Evolutionary conservation across 108 stramenopile genomes (phyloP).

Genomic region (Skeletonema marinoi): DNA sequence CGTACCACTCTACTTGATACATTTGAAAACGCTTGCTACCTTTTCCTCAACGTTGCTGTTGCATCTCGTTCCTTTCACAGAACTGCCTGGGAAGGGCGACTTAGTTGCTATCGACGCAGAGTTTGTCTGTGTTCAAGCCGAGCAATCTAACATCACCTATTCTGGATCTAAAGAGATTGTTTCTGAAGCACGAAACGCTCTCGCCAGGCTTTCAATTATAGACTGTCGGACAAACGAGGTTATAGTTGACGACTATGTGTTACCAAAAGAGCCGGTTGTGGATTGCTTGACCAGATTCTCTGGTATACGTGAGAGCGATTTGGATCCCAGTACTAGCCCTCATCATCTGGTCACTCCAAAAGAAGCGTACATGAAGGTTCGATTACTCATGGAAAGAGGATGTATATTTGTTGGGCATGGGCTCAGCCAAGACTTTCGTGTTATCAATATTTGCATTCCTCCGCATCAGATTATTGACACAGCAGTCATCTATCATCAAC

Average conservation of each 20-base stretch:
- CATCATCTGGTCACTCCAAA: constrained; percentile 87
- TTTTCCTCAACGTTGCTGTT: not conserved
- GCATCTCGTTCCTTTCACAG: not conserved
- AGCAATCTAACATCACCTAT: constrained; percentile 71
- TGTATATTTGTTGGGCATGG: constrained; percentile 92
- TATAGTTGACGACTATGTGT: constrained; percentile 92
- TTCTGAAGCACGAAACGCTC: constrained; percentile 78
- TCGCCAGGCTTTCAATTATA: constrained; percentile 89
- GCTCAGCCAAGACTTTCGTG: constrained; percentile 83
- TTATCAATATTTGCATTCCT: constrained; percentile 87
- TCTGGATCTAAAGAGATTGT: constrained; percentile 81
- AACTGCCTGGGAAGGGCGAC: constrained; percentile 64
- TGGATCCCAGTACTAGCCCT: constrained; percentile 81
- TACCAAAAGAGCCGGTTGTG: constrained; percentile 90
- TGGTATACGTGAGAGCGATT: constrained; percentile 84
- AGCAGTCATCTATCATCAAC: constrained; percentile 86
- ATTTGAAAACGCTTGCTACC: not conserved
- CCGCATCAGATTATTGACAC: constrained; percentile 95
- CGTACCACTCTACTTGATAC: not conserved
- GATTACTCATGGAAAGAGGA: constrained; percentile 87
- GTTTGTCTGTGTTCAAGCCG: constrained; percentile 86
- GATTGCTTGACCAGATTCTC: constrained; percentile 96
- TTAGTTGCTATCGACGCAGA: constrained; percentile 91
- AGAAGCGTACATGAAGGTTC: constrained; percentile 89
- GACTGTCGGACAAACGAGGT: constrained; percentile 67